phyloP scores from a whole-genome alignment of 1,284 basidiomycete genomes.

The Boletus albobrunnescens region DNA sequence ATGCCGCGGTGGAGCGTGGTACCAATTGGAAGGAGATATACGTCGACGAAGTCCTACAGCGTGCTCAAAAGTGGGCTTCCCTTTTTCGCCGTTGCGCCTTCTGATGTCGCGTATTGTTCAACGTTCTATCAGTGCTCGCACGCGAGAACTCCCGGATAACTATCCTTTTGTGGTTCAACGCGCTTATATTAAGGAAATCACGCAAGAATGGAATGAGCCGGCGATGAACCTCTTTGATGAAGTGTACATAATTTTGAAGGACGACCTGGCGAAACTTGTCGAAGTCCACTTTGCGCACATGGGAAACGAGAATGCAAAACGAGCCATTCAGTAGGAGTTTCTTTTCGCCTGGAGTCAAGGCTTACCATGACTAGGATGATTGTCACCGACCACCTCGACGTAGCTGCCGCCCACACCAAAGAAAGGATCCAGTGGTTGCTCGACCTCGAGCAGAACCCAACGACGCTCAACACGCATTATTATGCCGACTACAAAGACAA shows the following conservation, averaged over 20 bases:
- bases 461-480: constrained; percentile 58
- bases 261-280: constrained; percentile 42
- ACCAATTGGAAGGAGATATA: constrained; percentile 37
- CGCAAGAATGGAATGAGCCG: constrained; percentile 48
- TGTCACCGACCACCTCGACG: constrained; percentile 45
- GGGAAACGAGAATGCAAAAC: constrained; percentile 49
- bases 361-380: constrained; percentile 37
- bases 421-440: constrained; percentile 50
- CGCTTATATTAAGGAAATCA: constrained; percentile 44
- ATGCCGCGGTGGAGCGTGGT: constrained; percentile 19
- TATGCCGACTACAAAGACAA: constrained; percentile 54
- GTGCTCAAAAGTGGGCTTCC: constrained; percentile 45
- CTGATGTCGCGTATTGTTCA: neutral
- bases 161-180: constrained; percentile 61
- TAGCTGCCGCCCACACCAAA: constrained; percentile 39
- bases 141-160: constrained; percentile 63
- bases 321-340: constrained; percentile 52
- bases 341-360: too few species aligned
- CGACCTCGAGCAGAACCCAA: constrained; percentile 49
- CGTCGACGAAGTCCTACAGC: constrained; percentile 52
- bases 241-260: constrained; percentile 39
- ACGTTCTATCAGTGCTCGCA: constrained; percentile 47
- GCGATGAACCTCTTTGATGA: constrained; percentile 46
- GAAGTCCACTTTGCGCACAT: constrained; percentile 48
- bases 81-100: too few species aligned